Evolutionary conservation across 1,139 yeast species (phyloP).

Genomic region (Casaregolazyma suthepensis): DNA sequence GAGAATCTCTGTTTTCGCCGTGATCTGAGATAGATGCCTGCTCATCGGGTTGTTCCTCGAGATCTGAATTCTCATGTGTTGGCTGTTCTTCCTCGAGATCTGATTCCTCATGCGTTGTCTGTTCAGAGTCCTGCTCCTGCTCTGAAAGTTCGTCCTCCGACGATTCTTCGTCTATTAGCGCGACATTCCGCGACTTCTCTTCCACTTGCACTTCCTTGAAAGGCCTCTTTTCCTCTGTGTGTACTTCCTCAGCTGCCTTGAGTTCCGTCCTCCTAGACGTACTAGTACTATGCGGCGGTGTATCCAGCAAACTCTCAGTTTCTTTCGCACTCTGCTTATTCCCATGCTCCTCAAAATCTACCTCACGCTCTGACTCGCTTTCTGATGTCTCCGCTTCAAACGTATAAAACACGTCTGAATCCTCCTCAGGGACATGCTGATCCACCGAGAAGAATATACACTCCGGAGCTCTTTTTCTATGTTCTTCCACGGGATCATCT

Average conservation of each 20-base stretch:
- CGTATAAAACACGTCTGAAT: background rate
- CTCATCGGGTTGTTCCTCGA: background rate
- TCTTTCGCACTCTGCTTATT: constrained; percentile 5
- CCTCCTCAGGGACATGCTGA: background rate
- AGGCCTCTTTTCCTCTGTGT: constrained; percentile 20
- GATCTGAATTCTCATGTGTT: background rate
- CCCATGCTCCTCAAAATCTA: background rate
- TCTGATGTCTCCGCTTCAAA: background rate
- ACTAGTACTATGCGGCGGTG: background rate
- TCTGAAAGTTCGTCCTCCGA: background rate
- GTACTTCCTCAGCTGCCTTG: constrained; percentile 7
- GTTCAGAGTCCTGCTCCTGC: too few relatives aligned
- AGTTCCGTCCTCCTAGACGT: constrained; percentile 7
- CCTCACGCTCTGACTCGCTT: background rate
- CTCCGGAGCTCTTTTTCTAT: constrained; percentile 36
- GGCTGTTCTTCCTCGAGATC: background rate
- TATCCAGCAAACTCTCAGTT: constrained; percentile 6
- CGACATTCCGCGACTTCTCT: background rate
- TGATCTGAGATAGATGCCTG: background rate
- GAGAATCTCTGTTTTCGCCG: background rate
- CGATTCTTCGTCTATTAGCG: background rate
- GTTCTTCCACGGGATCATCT: constrained; percentile 53
- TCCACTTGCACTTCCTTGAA: background rate
- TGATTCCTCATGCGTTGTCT: background rate
- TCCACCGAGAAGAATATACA: constrained; percentile 43